These are phyloP conservation scores for Macrotyloma uniflorum DNA, from an alignment of 306 rosid genomes.

Conservation along the genomic window DNA sequence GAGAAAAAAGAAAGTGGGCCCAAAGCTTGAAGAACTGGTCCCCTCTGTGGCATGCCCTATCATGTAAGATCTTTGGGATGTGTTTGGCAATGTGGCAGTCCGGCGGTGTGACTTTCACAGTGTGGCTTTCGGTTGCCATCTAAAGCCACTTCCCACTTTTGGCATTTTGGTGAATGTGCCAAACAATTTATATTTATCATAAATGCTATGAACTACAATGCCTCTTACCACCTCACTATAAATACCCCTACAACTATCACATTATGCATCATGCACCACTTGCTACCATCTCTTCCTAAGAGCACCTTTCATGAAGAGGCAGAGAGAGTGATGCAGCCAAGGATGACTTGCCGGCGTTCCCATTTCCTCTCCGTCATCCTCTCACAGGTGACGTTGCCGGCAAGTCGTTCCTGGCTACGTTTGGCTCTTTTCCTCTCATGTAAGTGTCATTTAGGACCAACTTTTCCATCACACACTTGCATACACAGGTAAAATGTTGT, in stretches of 20 bases:
- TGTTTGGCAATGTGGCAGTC: constrained; percentile 13
- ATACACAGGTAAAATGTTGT: background rate
- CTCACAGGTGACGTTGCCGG: constrained; percentile 1
- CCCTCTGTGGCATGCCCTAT: constrained; percentile 40
- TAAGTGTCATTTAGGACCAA: constrained; percentile 6
- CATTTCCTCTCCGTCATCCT: no score
- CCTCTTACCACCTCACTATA: background rate
- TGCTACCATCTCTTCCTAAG: constrained; percentile 18
- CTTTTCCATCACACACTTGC: background rate
- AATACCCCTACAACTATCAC: background rate
- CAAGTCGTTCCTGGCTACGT: constrained; percentile 54
- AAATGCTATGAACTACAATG: background rate
- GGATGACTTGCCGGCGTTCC: constrained; percentile 58
- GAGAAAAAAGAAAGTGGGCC: constrained; percentile 15
- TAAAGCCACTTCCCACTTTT: constrained; percentile 41
- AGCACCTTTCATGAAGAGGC: constrained; percentile 46
- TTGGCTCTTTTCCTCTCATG: constrained; percentile 50
- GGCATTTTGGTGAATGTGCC: constrained; percentile 34
- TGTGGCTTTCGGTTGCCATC: constrained; percentile 40
- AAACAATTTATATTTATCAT: no score
- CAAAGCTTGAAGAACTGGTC: constrained; percentile 35
- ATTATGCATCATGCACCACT: background rate
- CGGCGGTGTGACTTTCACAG: constrained; percentile 32
- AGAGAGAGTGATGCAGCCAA: constrained; percentile 51
- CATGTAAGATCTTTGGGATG: constrained; percentile 32